These are phyloP conservation scores for Rhodotorula glutinis DNA, from an alignment of 1,284 basidiomycete genomes.

Conservation along the genomic window DNA sequence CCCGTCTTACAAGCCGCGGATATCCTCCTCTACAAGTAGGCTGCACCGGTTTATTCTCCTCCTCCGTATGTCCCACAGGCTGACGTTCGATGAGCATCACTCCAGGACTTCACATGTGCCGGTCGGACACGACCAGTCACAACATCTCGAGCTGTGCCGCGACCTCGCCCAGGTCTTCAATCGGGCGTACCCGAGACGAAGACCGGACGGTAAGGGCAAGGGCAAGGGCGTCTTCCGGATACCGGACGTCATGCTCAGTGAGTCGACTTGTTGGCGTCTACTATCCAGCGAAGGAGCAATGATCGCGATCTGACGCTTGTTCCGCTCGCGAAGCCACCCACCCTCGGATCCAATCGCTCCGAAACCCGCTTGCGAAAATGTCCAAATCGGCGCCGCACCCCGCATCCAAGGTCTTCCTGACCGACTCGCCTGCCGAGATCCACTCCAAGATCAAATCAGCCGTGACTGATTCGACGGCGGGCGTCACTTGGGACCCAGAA, in stretches of 20 bases:
- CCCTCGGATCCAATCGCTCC: slow-evolving; percentile 69
- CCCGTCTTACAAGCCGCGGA: slow-evolving; percentile 93
- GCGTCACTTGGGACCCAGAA: slow-evolving; percentile 73
- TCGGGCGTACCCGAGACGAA: slow-evolving; percentile 50
- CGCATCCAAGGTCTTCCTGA: slow-evolving; percentile 80
- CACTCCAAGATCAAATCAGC: slow-evolving; percentile 70
- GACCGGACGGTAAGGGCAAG: slow-evolving; percentile 29
- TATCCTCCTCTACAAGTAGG: slow-evolving; percentile 76
- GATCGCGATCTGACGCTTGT: no score
- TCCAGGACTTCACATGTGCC: slow-evolving; percentile 70
- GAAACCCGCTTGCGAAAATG: slow-evolving; percentile 86
- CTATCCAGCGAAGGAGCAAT: no score
- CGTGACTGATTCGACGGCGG: slow-evolving; percentile 74
- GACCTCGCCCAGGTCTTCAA: slow-evolving; percentile 84
- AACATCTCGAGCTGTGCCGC: slow-evolving; percentile 83
- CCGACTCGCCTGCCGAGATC: slow-evolving; percentile 66
- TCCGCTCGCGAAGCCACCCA: slow-evolving; percentile 58
- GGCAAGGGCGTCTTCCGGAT: slow-evolving; percentile 62
- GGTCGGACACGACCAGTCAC: slow-evolving; percentile 91
- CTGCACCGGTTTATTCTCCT: not conserved
- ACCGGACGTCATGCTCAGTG: slow-evolving; percentile 72
- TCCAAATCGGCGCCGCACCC: slow-evolving; percentile 82
- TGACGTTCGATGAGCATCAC: rapidly evolving
- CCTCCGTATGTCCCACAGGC: no score
- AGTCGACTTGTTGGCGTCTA: no score